Evolutionary conservation across 768 basidiomycete species (phyloP), one percentile per base, ranked within the genome.

Genomic region (Termitomyces sp.): DNA sequence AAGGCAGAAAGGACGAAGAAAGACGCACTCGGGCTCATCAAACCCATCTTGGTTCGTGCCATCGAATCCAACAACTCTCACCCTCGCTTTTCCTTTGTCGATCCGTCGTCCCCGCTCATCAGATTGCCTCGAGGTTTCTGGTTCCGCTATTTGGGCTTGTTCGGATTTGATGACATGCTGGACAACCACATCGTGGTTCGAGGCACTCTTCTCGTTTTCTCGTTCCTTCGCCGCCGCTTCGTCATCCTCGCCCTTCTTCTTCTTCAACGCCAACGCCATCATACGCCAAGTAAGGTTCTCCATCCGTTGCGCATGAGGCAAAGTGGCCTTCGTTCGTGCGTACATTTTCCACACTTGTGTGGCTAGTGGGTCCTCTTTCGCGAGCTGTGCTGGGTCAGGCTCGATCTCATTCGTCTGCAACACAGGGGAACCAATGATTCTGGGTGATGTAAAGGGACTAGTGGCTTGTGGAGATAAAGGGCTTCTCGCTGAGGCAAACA

Each of bases 311-410:
- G 91, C 93, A 70, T 96, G 93, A 35, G 96, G 94, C 59, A 96
- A 76, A 36, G 82, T 84, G n/a, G 90, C 91, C 76, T 94, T 95
- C 50, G 90, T 91, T 63, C 91, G 87, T 39, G 94, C 87, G 70
- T 92, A 98, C 84, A 98, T 91, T 78, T 89, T 94, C 96, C 96
- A 98, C 35, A 98, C 91, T 76, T 98, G 94, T 1, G 96, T 91
- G 0, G 94, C 94, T 22, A 97, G 80, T 7, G 95, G 96, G 71
- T 97, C 96, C 55, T 94, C 90, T 70, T 83, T 88, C 9, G 90
- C 88, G 28, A 92, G 75, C 65, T 79, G 78, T 68, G 85, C 88
- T 9, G 87, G 85, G 69, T 90, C 85, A 15, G 70, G 70, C 7
- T 78, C 76, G 32, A 83, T 64, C 54, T 76, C 68, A 0, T 70